Base-by-base conservation (phyloP, 371 early-diverging fungal genomes). In the Mucor indicus region DNA sequence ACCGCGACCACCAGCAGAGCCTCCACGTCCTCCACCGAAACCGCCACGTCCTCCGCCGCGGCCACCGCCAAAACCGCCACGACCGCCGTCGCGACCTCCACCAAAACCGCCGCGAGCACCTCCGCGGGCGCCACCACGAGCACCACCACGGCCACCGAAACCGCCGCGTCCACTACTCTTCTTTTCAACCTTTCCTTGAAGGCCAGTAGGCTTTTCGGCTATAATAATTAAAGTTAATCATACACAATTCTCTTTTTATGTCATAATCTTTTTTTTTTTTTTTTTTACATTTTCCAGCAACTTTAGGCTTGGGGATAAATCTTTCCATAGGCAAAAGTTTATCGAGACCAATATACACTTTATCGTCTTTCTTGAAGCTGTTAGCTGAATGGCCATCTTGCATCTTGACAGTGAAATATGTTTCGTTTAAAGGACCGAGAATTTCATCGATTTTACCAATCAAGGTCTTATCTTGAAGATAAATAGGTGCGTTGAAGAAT, bases 401-500 rank as follows among this genome's bases (percentile, higher is more conserved):
- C 53, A 94, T 80, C 82, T 96, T 96, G 46, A 98, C 94, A 20
- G 97, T 95, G 65, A 98, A 97, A 67, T 81, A 93, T 27, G 97
- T 90, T 68, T 98, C 94, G 75, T 94, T 96, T 67, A 98, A 80
- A 35, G 96, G 95, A 24, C 99, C 99, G 29, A 98, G 83, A 55
- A 99, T 97, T 75, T 99, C 99, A 57, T 99, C 99, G 19, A 99
- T 93, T 67, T 98, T 98, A 57, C 99, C 99, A 62, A 99, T 95
- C 65, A 90, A 91, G 27, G 91, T 87, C 80, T 98, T 97, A 82
- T 96, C 95, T 65, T 93, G 88, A 38, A 95, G 80, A 78, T 84
- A 96, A 47, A 99, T 93, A 38, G 96, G 96, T 3, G 99, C 96
- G 70, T 98, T 99, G 81, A 98, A 98, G 82, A 96, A 98, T 21